phyloP scores from a whole-genome alignment of 495 filamentous ascomycete genomes.

The Staphylotrichum tortipilum region DNA sequence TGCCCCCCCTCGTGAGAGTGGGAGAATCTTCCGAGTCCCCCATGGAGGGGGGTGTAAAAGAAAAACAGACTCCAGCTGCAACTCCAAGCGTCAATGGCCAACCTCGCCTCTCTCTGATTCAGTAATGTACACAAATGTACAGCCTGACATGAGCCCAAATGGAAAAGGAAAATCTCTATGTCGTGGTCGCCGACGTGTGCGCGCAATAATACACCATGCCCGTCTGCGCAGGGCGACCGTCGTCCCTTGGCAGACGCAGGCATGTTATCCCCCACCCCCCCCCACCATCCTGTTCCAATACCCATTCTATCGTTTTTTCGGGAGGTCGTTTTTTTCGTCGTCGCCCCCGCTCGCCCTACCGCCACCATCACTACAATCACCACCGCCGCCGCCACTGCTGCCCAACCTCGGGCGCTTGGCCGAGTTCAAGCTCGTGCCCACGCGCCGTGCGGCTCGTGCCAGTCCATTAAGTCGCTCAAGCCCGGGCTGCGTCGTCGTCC shows the following conservation, averaged over 20 bases:
- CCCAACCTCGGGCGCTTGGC: slow-evolving; percentile 2
- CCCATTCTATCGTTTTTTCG: neutral
- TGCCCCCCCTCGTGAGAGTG: too few species aligned
- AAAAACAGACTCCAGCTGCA: neutral
- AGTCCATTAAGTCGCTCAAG: neutral
- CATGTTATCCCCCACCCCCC: neutral
- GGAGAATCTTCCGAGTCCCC: too few species aligned
- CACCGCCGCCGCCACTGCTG: too few species aligned
- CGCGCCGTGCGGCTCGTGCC: slow-evolving; percentile 8
- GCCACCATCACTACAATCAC: too few species aligned
- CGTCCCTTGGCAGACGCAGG: neutral
- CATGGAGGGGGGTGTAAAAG: too few species aligned
- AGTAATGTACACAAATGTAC: slow-evolving; percentile 40
- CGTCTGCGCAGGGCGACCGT: slow-evolving; percentile 5
- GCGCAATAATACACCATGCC: slow-evolving; percentile 33
- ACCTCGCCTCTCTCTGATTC: slow-evolving; percentile 18
- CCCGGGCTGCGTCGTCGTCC: neutral
- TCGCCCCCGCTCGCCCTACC: neutral
- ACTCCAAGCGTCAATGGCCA: slow-evolving; percentile 1
- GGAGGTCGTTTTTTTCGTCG: neutral
- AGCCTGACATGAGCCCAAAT: slow-evolving; percentile 25
- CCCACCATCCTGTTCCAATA: too few species aligned
- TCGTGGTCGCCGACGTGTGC: slow-evolving; percentile 21
- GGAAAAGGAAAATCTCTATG: slow-evolving; percentile 34
- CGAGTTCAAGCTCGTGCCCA: too few species aligned